phyloP scores from a whole-genome alignment of 2,329 filamentous ascomycete species.

The Neonectria magnoliae region DNA sequence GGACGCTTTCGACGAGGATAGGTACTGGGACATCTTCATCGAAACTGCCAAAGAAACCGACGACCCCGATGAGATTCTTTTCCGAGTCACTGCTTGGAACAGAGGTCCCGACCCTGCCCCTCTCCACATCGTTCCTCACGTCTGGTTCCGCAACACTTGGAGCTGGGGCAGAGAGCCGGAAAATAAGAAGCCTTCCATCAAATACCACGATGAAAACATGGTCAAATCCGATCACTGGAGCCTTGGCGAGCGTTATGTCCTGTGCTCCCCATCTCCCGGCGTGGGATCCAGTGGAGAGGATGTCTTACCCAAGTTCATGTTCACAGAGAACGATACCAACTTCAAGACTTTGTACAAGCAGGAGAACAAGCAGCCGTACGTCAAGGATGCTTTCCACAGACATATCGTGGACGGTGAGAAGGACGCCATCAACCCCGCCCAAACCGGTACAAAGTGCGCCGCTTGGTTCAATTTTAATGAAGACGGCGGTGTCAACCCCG shows the following conservation, averaged over 20 bases:
- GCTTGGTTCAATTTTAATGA: constrained; percentile 95
- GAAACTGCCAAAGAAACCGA: constrained; percentile 96
- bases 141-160: constrained; percentile 99
- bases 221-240: constrained; percentile 82
- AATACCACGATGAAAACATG: constrained; percentile 70
- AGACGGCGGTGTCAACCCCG: constrained; percentile 84
- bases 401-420: constrained; percentile 86
- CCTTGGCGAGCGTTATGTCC: constrained; percentile 83
- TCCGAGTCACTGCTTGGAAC: constrained; percentile 97
- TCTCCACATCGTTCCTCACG: constrained; percentile 91
- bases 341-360: constrained; percentile 79
- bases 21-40: constrained; percentile 97
- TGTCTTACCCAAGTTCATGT: constrained; percentile 84
- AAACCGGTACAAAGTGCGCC: constrained; percentile 85
- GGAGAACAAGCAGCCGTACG: constrained; percentile 82
- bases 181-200: constrained; percentile 83
- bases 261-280: constrained; percentile 90
- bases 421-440: constrained; percentile 81
- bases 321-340: constrained; percentile 97
- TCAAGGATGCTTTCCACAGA: constrained; percentile 95
- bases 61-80: constrained; percentile 89
- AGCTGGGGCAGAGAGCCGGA: constrained; percentile 84
- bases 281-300: constrained; percentile 82
- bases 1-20: constrained; percentile 84
- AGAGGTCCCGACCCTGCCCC: constrained; percentile 90